Evolutionary conservation across 805 yeast species (phyloP).

Genomic region (Sungouiozyma intestinalis): DNA sequence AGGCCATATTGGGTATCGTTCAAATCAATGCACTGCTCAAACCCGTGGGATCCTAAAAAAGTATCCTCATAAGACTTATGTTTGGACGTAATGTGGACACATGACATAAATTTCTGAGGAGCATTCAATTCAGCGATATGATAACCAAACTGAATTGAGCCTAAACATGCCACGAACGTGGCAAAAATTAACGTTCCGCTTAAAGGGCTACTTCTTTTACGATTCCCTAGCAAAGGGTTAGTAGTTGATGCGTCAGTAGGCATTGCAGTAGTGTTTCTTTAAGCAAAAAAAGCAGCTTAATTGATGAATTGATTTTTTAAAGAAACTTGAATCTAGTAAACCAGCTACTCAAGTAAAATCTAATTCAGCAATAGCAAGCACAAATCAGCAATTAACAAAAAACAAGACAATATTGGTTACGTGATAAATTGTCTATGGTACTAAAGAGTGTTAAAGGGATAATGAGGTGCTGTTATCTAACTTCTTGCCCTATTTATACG

Average conservation of each 20-base stretch:
- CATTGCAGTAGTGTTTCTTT: slow-evolving; percentile 2
- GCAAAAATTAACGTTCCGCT: slow-evolving; percentile 3
- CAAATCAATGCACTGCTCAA: slow-evolving; percentile 46
- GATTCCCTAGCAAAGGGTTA: background rate
- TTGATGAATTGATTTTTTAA: background rate
- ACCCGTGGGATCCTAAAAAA: slow-evolving; percentile 10
- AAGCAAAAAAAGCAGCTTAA: background rate
- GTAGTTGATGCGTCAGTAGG: background rate
- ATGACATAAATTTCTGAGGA: slow-evolving; percentile 63
- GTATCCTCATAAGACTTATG: slow-evolving; percentile 6
- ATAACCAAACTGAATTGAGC: slow-evolving; percentile 84
- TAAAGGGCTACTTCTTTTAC: background rate
- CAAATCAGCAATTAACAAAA: too few species aligned
- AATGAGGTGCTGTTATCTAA: too few species aligned
- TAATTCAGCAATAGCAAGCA: too few species aligned
- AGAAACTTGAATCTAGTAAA: too few species aligned
- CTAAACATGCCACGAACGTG: slow-evolving; percentile 48
- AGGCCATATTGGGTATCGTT: slow-evolving; percentile 52
- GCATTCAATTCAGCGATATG: slow-evolving; percentile 94
- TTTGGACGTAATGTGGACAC: slow-evolving; percentile 28
- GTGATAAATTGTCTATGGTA: too few species aligned
- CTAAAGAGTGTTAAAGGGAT: too few species aligned
- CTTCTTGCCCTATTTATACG: too few species aligned
- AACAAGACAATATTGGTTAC: too few species aligned
- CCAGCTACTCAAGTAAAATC: background rate